Base-by-base conservation (phyloP, 2,329 filamentous ascomycete genomes). In the Helotiales sp. region DNA sequence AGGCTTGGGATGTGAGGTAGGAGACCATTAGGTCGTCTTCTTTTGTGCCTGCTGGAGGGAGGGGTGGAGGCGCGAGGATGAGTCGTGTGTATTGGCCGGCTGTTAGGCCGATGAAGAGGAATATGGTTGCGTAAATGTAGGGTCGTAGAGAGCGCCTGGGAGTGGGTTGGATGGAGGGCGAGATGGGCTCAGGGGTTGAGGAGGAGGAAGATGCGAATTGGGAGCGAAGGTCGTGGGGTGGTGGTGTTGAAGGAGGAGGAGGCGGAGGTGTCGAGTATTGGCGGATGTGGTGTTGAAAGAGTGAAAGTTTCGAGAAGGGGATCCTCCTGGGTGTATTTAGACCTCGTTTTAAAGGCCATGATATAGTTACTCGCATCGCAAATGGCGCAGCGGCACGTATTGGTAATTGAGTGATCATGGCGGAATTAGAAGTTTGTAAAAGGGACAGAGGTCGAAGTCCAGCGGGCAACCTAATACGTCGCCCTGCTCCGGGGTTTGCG, bases 21-120 rank as follows among this genome's bases (percentile, higher is more conserved):
- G 73, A 68, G n/a, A 79, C 74, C 22, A 82, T 78, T 61, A 80
- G 70, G 10, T 69, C 66, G 75, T 87, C 85, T 64, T 81, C 77
- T 26, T 77, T 71, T 2, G 79, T 78, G 40, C 79, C 81, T 0
- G 80, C 78, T 1, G 70, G 64, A 0, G 81, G 81, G 1, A 82
- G 79, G 2, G 79, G 69, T 1, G 82, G 82, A 0, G 85, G 84
- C 1, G 78, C 75, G 63, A 86, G 71, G 49, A 81, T 74, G n/a
- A 82, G 70, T 13, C 78, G 75, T 57, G 80, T 69, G 54, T 79
- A 71, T 61, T 78, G 78, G 69, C 83, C 84, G 59, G 74, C 70
- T 28, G 75, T 66, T 20, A 77, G 63, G 68, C 85, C 85, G 49
- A 81, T 58, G 40, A 80, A 57, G 61, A 85, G 75, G 73, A 82